Percentiles rank a stretch among this genome's conserved stretches.
Evolutionary conservation across 2,329 filamentous ascomycete species (phyloP).

Genomic region (Pseudogymnoascus destructans): DNA sequence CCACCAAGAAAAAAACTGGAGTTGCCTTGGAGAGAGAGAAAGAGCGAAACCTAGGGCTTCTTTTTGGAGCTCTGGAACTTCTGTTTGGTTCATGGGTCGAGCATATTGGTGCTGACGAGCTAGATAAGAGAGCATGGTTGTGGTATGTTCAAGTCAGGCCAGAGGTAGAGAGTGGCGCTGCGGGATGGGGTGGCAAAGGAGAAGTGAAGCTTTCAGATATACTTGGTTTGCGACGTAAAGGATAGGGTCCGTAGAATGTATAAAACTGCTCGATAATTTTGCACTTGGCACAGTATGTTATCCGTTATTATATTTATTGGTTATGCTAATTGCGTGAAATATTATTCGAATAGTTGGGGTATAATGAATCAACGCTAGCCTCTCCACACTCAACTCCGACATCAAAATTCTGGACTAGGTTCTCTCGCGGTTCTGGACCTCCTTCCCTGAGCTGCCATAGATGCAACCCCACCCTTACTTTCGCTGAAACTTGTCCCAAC

Average conservation of each 20-base stretch:
- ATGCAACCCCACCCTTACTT: slow-evolving; percentile 20
- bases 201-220: slow-evolving; percentile 53
- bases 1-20: slow-evolving; percentile 39
- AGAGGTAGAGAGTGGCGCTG: slow-evolving; percentile 57
- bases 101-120: slow-evolving; percentile 48
- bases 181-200: slow-evolving; percentile 77
- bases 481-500: slow-evolving; percentile 42
- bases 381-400: neutral
- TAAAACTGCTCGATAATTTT: neutral
- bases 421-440: slow-evolving; percentile 13
- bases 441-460: slow-evolving; percentile 18
- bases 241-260: neutral
- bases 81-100: slow-evolving; percentile 62
- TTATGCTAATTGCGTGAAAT: neutral
- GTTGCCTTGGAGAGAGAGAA: slow-evolving; percentile 45
- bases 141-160: slow-evolving; percentile 73
- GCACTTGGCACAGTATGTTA: neutral
- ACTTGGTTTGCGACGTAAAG: slow-evolving; percentile 40
- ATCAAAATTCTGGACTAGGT: neutral
- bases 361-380: neutral
- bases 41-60: slow-evolving; percentile 52
- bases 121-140: slow-evolving; percentile 64
- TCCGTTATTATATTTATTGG: neutral
- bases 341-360: slow-evolving; percentile 1
- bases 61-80: slow-evolving; percentile 59